A percentile compares a stretch with the other conserved stretches of the same genome.
Conservation (phyloP, 1,139 yeast species). For the Protomyces inouyei region DNA sequence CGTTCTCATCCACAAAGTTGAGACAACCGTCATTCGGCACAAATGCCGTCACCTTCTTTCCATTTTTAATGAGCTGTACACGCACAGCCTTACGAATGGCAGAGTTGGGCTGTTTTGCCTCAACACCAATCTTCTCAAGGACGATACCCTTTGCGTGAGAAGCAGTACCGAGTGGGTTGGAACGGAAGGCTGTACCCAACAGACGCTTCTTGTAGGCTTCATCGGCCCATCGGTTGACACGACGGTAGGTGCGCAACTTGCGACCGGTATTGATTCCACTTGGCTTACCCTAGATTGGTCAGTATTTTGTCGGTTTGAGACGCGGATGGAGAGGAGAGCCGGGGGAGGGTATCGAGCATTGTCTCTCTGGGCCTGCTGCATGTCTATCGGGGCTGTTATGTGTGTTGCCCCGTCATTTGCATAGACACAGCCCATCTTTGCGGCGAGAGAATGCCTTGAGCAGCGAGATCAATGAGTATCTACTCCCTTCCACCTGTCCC, state of each 20-base stretch:
- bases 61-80: conserved; percentile 99
- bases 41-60: conserved; percentile 99
- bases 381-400: too few relatives aligned
- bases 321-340: background rate
- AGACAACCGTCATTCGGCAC: conserved; percentile 99
- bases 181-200: conserved; percentile 99
- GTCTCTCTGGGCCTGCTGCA: too few relatives aligned
- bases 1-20: conserved; percentile 99
- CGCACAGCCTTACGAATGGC: conserved; percentile 99
- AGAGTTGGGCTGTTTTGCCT: conserved; percentile 99
- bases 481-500: background rate
- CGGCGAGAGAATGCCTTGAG: too few relatives aligned
- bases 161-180: conserved; percentile 99
- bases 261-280: conserved; percentile 99
- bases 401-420: too few relatives aligned
- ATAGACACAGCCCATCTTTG: too few relatives aligned
- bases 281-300: conserved; percentile 29
- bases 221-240: conserved; percentile 92
- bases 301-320: background rate
- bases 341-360: too few relatives aligned
- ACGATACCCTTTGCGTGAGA: conserved; percentile 99
- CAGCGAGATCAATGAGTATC: too few relatives aligned
- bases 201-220: conserved; percentile 96
- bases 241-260: conserved; percentile 99
- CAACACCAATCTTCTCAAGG: conserved; percentile 98